These are phyloP conservation scores for Mortierella sp. DNA, from an alignment of 371 early-diverging fungal species.

Conservation along the genomic window DNA sequence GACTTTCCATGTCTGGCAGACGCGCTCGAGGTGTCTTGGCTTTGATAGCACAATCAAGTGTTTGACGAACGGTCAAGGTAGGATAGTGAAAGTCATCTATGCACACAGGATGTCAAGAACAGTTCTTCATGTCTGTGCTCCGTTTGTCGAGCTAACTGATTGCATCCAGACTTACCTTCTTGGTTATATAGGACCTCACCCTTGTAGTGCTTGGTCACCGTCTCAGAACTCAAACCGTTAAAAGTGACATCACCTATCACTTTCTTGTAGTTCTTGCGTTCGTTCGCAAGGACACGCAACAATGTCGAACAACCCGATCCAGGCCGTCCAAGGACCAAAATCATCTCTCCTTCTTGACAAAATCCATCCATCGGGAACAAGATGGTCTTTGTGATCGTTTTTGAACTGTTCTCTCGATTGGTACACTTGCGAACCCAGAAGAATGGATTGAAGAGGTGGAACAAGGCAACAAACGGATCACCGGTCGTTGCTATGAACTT, in stretches of 20 bases:
- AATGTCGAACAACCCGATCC: slow-evolving; percentile 78
- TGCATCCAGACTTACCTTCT: slow-evolving; percentile 55
- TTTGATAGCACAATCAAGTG: slow-evolving; percentile 71
- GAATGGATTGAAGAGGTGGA: slow-evolving; percentile 40
- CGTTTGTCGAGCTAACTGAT: too few species aligned
- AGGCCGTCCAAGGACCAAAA: slow-evolving; percentile 76
- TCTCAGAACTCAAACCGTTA: slow-evolving; percentile 66
- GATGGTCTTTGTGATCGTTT: slow-evolving; percentile 50
- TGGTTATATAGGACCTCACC: slow-evolving; percentile 74
- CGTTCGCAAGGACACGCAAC: slow-evolving; percentile 71
- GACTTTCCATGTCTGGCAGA: slow-evolving; percentile 47
- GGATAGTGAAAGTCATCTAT: slow-evolving; percentile 76
- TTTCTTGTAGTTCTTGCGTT: slow-evolving; percentile 64
- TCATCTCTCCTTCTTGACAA: slow-evolving; percentile 75
- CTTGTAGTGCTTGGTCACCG: slow-evolving; percentile 62
- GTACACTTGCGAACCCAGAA: slow-evolving; percentile 42
- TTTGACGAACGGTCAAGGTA: slow-evolving; percentile 73
- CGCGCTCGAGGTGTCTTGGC: slow-evolving; percentile 73
- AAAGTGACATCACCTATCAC: slow-evolving; percentile 67
- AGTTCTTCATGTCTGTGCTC: background rate
- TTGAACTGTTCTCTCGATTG: slow-evolving; percentile 33
- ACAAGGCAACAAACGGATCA: slow-evolving; percentile 36
- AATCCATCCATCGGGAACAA: slow-evolving; percentile 68
- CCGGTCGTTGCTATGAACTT: slow-evolving; percentile 30
- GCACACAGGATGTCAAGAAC: background rate